Evolutionary conservation across 2,329 filamentous ascomycete species (phyloP), one percentile per base, ranked within the genome.

Genomic region (Ilyonectria robusta): DNA sequence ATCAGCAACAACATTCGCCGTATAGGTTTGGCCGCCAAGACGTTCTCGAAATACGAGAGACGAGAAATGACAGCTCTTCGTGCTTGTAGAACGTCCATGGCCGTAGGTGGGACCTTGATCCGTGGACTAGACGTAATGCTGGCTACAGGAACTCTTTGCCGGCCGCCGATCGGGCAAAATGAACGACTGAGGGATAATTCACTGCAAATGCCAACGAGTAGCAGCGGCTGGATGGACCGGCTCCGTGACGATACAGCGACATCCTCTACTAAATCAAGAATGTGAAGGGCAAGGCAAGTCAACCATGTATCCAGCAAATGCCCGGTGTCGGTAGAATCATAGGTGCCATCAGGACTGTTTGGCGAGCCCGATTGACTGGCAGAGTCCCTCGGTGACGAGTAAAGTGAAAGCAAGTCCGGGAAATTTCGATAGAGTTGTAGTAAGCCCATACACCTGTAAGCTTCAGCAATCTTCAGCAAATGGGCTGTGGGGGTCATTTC

Each of bases 211-310:
- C 81, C 79, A 11, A 85, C 80, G 1, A 85, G 78, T 4, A 85
- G 71, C 19, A 85, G 75, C 2, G 83, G 83, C 65, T 85, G 83
- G 5, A 84, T 79, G 21, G 81, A 84, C 50, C 82, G 79, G 1
- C 83, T 83, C 29, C 83, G 81, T 1, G 84, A 85, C 1, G 80
- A 79, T 6, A 82, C 76, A 0, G 84, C 81, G n/a, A 86, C 76
- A 2, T 76, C 76, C 59, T 83, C 79, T 15, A 86, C 77, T 21
- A 81, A 72, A 6, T 80, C 76, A 17, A 86, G 76, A 17, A 84
- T 83, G 62, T 84, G 82, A 47, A 84, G 75, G 13, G 84, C 83
- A 15, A 86, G 78, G 11, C 80, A 79, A 37, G 81, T 83, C 33
- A 85, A 71, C 80, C 81, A 84, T 1, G 81, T 75, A 59, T 81